A percentile compares a stretch with the other conserved stretches of the same genome.
Conservation (phyloP, 2,329 filamentous ascomycete genomes). For the Colletotrichum phormii region DNA sequence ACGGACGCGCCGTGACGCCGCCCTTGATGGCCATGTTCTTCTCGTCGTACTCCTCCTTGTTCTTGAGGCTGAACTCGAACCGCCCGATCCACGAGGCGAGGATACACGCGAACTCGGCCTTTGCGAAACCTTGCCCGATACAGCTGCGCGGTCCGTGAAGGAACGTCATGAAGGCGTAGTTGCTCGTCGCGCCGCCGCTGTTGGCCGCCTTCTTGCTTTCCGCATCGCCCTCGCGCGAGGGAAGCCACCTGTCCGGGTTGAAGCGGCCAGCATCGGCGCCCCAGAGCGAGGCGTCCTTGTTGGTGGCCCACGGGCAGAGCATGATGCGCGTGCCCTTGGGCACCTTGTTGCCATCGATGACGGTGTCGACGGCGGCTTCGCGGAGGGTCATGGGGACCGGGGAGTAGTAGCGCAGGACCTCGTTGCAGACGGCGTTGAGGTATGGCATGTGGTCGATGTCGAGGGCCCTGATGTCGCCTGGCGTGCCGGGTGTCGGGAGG, state of each 20-base stretch:
- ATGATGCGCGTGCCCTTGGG: constrained; percentile 78
- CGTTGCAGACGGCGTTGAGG: constrained; percentile 82
- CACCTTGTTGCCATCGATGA: constrained; percentile 72
- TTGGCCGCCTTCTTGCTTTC: constrained; percentile 57
- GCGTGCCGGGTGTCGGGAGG: constrained; percentile 62
- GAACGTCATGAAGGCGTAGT: constrained; percentile 85
- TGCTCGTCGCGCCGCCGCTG: constrained; percentile 78
- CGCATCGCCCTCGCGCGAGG: constrained; percentile 49
- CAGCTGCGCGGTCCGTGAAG: constrained; percentile 88
- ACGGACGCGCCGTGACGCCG: constrained; percentile 78
- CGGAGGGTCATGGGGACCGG: constrained; percentile 80
- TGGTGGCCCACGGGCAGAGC: constrained; percentile 74
- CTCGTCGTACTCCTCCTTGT: constrained; percentile 74
- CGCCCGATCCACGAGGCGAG: constrained; percentile 81
- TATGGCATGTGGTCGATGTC: constrained; percentile 82
- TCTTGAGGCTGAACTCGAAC: constrained; percentile 72
- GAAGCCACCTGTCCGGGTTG: constrained; percentile 82
- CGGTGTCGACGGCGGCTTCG: constrained; percentile 72
- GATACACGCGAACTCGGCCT: constrained; percentile 86
- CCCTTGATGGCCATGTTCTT: constrained; percentile 74
- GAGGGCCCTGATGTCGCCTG: constrained; percentile 57
- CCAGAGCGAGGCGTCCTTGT: constrained; percentile 78
- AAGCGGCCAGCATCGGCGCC: constrained; percentile 80
- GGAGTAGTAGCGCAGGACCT: constrained; percentile 78
- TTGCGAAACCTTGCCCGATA: constrained; percentile 85